Conservation (phyloP, 2,329 filamentous ascomycete genomes). For the Diaporthe sp. region DNA sequence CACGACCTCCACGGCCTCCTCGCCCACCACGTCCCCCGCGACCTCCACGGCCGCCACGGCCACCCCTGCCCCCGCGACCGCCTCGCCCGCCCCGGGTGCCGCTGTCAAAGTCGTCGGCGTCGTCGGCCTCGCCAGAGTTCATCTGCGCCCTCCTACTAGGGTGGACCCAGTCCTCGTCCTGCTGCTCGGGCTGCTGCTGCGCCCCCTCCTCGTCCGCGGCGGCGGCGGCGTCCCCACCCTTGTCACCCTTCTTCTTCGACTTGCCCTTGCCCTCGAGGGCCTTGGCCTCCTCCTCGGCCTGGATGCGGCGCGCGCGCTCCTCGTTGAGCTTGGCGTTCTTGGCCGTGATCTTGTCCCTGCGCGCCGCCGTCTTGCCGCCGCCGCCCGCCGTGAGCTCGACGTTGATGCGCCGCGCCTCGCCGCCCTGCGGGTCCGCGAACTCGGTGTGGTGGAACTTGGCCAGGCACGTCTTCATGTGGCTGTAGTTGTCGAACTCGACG, state of each 20-base stretch:
- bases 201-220: slow-evolving; percentile 41
- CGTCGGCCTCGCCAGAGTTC: slow-evolving; percentile 14
- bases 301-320: slow-evolving; percentile 64
- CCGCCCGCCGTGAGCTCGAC: slow-evolving; percentile 95
- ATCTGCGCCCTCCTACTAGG: slow-evolving; percentile 62
- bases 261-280: slow-evolving; percentile 50
- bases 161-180: slow-evolving; percentile 60
- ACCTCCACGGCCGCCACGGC: slow-evolving; percentile 5
- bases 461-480: slow-evolving; percentile 93
- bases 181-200: slow-evolving; percentile 47
- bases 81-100: slow-evolving; percentile 8
- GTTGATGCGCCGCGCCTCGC: slow-evolving; percentile 81
- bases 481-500: slow-evolving; percentile 88
- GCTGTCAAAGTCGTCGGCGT: slow-evolving; percentile 14
- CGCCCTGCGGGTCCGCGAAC: slow-evolving; percentile 70
- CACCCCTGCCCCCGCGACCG: slow-evolving; percentile 8
- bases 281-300: slow-evolving; percentile 56
- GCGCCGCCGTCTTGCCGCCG: slow-evolving; percentile 80
- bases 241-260: slow-evolving; percentile 47
- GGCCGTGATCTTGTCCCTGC: slow-evolving; percentile 82
- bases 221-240: slow-evolving; percentile 42
- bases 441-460: slow-evolving; percentile 90
- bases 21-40: slow-evolving; percentile 2
- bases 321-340: slow-evolving; percentile 92
- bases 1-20: background rate